Conservation (phyloP, 352 stramenopile genomes). For the Globisporangium carolinianum region DNA sequence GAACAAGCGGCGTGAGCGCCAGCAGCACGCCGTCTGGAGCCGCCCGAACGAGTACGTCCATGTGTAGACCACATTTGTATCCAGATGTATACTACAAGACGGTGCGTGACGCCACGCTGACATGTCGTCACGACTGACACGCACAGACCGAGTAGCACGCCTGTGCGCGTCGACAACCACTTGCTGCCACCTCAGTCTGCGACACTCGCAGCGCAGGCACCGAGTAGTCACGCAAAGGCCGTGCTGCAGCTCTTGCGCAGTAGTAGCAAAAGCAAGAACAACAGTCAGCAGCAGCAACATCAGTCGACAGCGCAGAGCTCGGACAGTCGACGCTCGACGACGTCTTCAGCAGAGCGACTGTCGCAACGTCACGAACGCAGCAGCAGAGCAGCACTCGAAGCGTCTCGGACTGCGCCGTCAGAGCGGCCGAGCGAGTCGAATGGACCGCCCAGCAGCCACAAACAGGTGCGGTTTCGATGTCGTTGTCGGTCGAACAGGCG, state of each 20-base stretch:
- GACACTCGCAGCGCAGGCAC: background rate
- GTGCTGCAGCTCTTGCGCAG: constrained; percentile 25
- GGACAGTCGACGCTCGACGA: no score
- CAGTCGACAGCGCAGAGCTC: background rate
- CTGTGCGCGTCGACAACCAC: constrained; percentile 32
- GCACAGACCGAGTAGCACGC: constrained; percentile 9
- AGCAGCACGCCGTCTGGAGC: constrained; percentile 51
- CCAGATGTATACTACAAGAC: no score
- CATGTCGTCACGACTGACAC: background rate
- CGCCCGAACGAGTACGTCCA: constrained; percentile 23
- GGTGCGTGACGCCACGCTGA: no score
- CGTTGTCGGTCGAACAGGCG: no score
- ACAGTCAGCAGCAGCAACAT: background rate
- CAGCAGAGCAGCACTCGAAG: background rate
- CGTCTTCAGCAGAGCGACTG: background rate
- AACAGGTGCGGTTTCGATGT: background rate
- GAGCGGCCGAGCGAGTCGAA: background rate
- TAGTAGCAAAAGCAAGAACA: background rate
- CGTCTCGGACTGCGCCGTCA: background rate
- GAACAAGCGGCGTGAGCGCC: constrained; percentile 25
- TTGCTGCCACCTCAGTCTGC: constrained; percentile 17
- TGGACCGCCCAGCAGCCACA: no score
- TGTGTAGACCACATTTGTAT: no score
- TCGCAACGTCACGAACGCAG: background rate
- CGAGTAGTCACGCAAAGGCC: constrained; percentile 19